These are phyloP conservation scores for Hypoxylon crocopeplum DNA, from an alignment of 495 filamentous ascomycete species.

Conservation along the genomic window DNA sequence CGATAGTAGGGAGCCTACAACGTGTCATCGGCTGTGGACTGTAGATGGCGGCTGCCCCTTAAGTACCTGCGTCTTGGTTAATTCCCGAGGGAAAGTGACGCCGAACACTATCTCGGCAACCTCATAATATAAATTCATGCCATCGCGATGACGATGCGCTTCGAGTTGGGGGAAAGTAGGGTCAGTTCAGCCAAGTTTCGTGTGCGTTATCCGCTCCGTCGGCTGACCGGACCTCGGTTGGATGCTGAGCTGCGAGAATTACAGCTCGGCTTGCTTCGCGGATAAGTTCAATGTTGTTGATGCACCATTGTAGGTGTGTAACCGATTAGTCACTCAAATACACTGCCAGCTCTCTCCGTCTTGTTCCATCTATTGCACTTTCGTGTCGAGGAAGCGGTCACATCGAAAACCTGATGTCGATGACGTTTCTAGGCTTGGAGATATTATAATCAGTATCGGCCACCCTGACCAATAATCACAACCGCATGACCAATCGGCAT, in stretches of 20 bases:
- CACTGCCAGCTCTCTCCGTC: background rate
- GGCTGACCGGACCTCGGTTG: constrained; percentile 32
- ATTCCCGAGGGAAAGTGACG: constrained; percentile 10
- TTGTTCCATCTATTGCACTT: background rate
- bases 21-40: constrained; percentile 20
- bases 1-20: constrained; percentile 19
- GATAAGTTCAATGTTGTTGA: constrained; percentile 12
- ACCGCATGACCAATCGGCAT: constrained; percentile 23
- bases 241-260: constrained; percentile 15
- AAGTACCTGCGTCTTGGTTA: background rate
- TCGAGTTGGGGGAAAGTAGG: constrained; percentile 10
- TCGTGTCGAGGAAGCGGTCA: background rate
- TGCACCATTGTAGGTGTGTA: background rate
- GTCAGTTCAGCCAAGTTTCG: constrained; percentile 4
- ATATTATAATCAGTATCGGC: background rate
- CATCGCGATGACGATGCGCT: constrained; percentile 14
- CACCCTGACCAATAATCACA: background rate
- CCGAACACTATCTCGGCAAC: constrained; percentile 1
- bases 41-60: constrained; percentile 6
- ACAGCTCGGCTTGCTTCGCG: constrained; percentile 16
- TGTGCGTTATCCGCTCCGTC: constrained; percentile 14
- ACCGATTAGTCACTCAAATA: constrained; percentile 6
- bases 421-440: background rate
- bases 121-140: constrained; percentile 14
- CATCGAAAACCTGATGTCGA: constrained; percentile 15